Conservation (phyloP, 768 basidiomycete genomes). For the Mycena pura region DNA sequence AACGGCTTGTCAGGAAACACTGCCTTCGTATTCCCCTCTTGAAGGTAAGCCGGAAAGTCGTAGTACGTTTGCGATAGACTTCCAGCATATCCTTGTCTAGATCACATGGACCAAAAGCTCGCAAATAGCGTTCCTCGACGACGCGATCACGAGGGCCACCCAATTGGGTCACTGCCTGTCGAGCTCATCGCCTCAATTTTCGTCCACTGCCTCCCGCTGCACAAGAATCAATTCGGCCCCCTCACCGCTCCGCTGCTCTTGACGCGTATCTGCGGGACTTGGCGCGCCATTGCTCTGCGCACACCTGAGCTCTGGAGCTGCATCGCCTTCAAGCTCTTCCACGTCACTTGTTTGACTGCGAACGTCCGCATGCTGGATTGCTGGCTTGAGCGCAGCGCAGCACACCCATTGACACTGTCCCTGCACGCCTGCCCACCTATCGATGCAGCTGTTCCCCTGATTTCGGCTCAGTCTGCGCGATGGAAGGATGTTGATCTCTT, state of each 20-base stretch:
- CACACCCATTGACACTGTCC: background rate
- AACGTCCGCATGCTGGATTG: background rate
- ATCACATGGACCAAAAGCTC: no score
- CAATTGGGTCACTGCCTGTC: no score
- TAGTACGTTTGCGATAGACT: no score
- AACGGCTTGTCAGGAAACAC: no score
- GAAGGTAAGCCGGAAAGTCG: no score
- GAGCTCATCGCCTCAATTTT: constrained; percentile 7
- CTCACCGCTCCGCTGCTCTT: constrained; percentile 1
- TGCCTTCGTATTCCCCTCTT: no score
- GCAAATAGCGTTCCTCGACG: no score
- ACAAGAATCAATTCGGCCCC: background rate
- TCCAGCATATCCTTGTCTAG: no score
- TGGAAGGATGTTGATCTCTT: constrained; percentile 5
- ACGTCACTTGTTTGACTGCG: background rate
- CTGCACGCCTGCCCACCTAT: constrained; percentile 1
- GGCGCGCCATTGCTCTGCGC: constrained; percentile 6
- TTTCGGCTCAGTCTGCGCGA: background rate
- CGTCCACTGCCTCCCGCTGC: constrained; percentile 6
- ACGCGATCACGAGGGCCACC: no score
- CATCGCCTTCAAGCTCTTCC: constrained; percentile 5
- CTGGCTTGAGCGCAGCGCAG: background rate
- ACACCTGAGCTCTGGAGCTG: constrained; percentile 5
- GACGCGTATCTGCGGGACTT: constrained; percentile 1
- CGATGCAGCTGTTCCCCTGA: background rate